Base-by-base conservation (phyloP, 176 grass and related monocot genomes). In the Phragmites australis region DNA sequence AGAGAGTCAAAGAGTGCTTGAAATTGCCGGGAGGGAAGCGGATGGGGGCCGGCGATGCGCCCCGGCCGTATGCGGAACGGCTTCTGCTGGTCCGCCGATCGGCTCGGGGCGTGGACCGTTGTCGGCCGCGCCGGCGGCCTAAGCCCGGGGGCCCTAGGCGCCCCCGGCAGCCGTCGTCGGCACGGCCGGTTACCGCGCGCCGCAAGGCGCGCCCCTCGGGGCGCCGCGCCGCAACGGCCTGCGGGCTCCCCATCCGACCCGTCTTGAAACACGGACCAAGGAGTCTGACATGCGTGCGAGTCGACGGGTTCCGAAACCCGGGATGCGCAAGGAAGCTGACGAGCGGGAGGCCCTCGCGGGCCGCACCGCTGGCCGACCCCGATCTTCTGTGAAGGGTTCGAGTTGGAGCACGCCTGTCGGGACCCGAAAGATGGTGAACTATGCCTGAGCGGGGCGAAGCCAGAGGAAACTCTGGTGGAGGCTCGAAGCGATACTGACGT, bases 391-490 rank as follows among this genome's bases (percentile, higher is more conserved):
- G 34, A 37, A 50, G 53, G 18, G 52, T 55, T 55, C 52, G 85
- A 87, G 85, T 87, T 81, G 85, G 79, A 88, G 86, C 79, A 88
- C 53, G 79, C 73, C 59, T 87, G 89, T 88, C 70, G 81, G 85
- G 85, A 91, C 89, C 81, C 84, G 81, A 87, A 91, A 91, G 81
- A 91, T 91, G 89, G 89, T 91, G 89, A 91, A 91, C 85, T 91
- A 88, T 85, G 89, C 89, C 70, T 85, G 85, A 85, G 85, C 76
- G 76, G 69, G 89, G 41, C 21, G 83, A 80, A 80, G 83, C 55
- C 34, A 81, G 68, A 81, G 84, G 85, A 91, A 91, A 87, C 89
- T 87, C 80, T 91, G 76, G 84, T 91, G 81, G 84, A 91, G 89
- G 89, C 80, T 76, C 69, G 81, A 69, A 90, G 84, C 80, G 88